Evolutionary conservation across 495 filamentous ascomycete species (phyloP), one percentile per base, ranked within the genome.

Genomic region (Zalerion maritima): DNA sequence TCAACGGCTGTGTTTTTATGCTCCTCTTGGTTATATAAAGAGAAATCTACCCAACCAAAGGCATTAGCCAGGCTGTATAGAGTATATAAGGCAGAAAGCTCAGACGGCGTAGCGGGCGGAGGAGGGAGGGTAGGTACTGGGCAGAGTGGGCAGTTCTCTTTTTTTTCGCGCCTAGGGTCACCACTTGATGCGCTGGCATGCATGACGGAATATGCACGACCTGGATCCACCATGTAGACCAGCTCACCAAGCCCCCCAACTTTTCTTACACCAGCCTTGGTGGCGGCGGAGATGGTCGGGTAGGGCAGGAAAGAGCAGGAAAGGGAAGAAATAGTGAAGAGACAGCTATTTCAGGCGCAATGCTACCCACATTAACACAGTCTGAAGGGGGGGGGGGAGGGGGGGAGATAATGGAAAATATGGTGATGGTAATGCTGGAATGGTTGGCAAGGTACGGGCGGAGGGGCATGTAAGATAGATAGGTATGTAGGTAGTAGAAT

Each of bases 111-210:
- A 49, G 47, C 41, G 42, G 48, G 45, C 41, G 42, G 44, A 33
- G 44, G 32, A 13, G n/a, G n/a, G n/a, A n/a, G n/a, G n/a, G n/a
- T n/a, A n/a, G n/a, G 26, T 21, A 41, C 32, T 36, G 43, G 47
- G 46, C n/a, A n/a, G n/a, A n/a, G 54, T 52, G 50, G 53, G 50
- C 45, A 46, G 43, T 46, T 31, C 37, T 37, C 41, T 36, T 36
- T 44, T 28, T 44, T 54, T 53, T 57, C 49, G 55, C 50, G 58
- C 57, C 51, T 49, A 54, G 49, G 56, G 41, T 53, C 53, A 52
- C 47, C 48, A 50, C 46, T 58, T 65, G 61, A 65, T 65, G 61
- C 57, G 61, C 55, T 65, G 61, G 61, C 61, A 65, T 65, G 61
- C 61, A 65, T 65, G 58, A 61, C 59, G 58, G 60, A 53, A 63